Evolutionary conservation across 192 early-diverging fungal species (phyloP).

Genomic region (Gryganskiella cystojenkinii): DNA sequence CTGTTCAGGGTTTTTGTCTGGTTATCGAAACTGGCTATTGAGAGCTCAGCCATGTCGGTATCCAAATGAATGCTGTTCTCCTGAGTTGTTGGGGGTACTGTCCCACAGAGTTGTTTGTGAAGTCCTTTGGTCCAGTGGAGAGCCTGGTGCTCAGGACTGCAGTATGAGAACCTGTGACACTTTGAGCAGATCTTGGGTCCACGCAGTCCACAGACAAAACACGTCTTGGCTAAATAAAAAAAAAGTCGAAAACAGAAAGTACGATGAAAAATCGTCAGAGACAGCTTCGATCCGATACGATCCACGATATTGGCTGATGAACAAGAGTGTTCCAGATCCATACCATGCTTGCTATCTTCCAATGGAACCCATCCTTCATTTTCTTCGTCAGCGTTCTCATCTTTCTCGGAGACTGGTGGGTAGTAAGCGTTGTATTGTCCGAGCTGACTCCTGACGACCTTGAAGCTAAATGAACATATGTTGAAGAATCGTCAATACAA

Average conservation of each 20-base stretch:
- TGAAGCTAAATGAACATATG: conserved; percentile 80
- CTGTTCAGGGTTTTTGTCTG: conserved; percentile 38
- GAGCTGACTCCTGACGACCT: conserved; percentile 84
- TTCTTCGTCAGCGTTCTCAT: conserved; percentile 47
- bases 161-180: conserved; percentile 82
- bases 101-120: conserved; percentile 72
- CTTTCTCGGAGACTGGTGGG: conserved; percentile 43
- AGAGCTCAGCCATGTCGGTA: conserved; percentile 21
- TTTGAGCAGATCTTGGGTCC: conserved; percentile 82
- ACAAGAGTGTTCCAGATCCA: background rate
- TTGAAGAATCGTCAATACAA: no score
- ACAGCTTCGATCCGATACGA: conserved; percentile 1
- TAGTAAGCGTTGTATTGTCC: conserved; percentile 79
- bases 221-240: conserved; percentile 53
- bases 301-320: conserved; percentile 21
- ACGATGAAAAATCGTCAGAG: background rate
- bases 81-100: conserved; percentile 19
- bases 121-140: conserved; percentile 83
- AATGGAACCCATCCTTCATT: conserved; percentile 46
- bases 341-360: conserved; percentile 30
- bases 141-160: conserved; percentile 86
- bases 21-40: conserved; percentile 20
- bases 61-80: background rate
- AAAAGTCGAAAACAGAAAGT: background rate
- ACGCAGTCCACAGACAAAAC: conserved; percentile 77